Conservation (phyloP, 176 grass and related monocot species). For the Rhynchospora breviuscula region DNA sequence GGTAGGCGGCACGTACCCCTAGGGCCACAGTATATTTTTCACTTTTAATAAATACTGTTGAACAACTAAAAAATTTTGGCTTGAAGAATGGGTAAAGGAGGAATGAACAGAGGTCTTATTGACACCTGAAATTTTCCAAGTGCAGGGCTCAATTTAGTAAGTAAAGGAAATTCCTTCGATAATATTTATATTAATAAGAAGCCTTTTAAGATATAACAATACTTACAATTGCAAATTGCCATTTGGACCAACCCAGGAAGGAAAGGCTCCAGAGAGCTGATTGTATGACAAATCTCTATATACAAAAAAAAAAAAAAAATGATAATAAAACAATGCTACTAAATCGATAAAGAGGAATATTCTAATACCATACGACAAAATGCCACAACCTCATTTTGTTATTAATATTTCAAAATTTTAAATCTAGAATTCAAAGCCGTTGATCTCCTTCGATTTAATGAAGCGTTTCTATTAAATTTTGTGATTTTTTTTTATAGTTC, state of each 20-base stretch:
- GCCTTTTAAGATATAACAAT: background rate
- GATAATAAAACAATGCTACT: background rate
- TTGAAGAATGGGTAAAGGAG: too few relatives aligned
- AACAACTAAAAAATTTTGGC: too few relatives aligned
- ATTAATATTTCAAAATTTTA: too few relatives aligned
- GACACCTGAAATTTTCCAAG: conserved; percentile 13
- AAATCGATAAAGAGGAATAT: background rate
- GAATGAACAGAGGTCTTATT: background rate
- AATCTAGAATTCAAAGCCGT: too few relatives aligned
- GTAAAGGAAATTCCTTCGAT: background rate
- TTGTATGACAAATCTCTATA: conserved; percentile 93
- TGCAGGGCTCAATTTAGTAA: background rate
- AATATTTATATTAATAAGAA: background rate
- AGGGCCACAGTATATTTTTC: too few relatives aligned
- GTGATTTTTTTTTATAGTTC: too few relatives aligned
- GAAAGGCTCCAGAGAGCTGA: conserved; percentile 67
- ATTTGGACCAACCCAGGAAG: conserved; percentile 63
- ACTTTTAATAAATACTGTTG: too few relatives aligned
- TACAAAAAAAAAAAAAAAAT: background rate
- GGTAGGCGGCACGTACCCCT: too few relatives aligned
- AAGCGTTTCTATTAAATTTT: too few relatives aligned
- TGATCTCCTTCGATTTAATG: too few relatives aligned
- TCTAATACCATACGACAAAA: too few relatives aligned
- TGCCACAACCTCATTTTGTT: too few relatives aligned
- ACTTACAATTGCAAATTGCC: conserved; percentile 61